A percentile compares a stretch with the other conserved stretches of the same genome.
These are phyloP conservation scores for Ampelomyces quisqualis DNA, from an alignment of 2,329 filamentous ascomycete species.

Conservation along the genomic window DNA sequence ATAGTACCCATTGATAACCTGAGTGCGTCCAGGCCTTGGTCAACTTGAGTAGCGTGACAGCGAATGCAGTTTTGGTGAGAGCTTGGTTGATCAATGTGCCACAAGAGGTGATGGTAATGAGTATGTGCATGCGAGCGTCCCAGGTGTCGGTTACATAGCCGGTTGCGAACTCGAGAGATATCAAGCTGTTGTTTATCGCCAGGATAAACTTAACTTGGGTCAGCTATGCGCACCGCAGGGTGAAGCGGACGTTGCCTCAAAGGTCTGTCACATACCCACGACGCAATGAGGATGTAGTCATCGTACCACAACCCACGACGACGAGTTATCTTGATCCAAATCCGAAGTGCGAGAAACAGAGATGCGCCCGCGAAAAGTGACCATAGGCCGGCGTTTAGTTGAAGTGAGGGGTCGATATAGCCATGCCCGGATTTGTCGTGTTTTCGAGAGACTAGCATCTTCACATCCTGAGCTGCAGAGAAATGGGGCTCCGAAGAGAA, in stretches of 20 bases:
- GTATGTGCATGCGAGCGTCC: constrained; percentile 56
- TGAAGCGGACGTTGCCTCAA: background rate
- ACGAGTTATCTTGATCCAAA: constrained; percentile 43
- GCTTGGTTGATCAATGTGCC: constrained; percentile 44
- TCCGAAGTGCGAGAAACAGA: constrained; percentile 37
- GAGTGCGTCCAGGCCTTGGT: constrained; percentile 44
- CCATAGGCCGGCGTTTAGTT: constrained; percentile 44
- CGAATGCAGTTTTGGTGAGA: constrained; percentile 44
- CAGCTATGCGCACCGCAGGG: too few species aligned
- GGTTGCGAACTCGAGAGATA: constrained; percentile 51
- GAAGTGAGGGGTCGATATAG: constrained; percentile 41
- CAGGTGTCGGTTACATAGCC: constrained; percentile 52
- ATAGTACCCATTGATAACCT: constrained; percentile 46
- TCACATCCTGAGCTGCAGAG: constrained; percentile 18
- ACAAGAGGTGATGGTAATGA: constrained; percentile 51
- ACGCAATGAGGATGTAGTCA: constrained; percentile 42
- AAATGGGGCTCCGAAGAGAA: constrained; percentile 9
- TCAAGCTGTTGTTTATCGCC: constrained; percentile 49
- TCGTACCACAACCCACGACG: constrained; percentile 46
- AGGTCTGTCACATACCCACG: constrained; percentile 36
- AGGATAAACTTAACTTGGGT: constrained; percentile 42
- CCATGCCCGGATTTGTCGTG: constrained; percentile 18
- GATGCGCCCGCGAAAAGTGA: constrained; percentile 43
- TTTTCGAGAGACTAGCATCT: constrained; percentile 27
- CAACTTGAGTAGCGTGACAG: constrained; percentile 46